These are phyloP conservation scores for Colletotrichum aenigma DNA, from an alignment of 2,329 filamentous ascomycete species.

Conservation along the genomic window DNA sequence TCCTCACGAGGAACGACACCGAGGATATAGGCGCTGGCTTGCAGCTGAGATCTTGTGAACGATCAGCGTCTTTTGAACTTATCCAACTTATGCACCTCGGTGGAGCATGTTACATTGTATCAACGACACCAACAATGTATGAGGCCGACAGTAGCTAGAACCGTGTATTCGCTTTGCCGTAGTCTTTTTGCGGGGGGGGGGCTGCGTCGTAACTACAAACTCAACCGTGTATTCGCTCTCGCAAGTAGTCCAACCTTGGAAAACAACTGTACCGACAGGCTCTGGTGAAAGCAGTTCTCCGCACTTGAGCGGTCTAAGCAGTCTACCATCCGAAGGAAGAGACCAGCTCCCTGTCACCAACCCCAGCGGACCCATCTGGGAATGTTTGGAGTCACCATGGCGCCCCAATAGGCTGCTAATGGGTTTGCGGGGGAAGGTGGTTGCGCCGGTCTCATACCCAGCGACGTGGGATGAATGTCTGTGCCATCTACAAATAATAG, in stretches of 20 bases:
- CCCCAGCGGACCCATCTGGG: neutral
- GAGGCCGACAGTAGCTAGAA: neutral
- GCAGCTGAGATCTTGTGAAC: neutral
- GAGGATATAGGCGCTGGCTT: neutral
- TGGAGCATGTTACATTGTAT: neutral
- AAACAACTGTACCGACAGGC: neutral
- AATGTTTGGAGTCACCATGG: neutral
- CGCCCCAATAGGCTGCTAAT: neutral
- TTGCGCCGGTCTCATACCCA: neutral
- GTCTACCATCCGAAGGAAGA: neutral
- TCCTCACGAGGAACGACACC: neutral
- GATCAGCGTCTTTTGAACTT: neutral
- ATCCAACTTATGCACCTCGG: neutral
- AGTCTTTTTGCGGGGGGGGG: no score
- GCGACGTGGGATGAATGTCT: neutral
- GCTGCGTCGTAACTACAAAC: no score
- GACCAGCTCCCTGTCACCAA: neutral
- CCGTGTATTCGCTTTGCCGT: neutral
- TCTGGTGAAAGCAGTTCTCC: neutral
- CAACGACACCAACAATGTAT: neutral
- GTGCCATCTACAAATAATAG: conserved; percentile 9
- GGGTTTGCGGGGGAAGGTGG: neutral
- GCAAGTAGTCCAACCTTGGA: neutral
- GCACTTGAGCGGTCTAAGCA: neutral
- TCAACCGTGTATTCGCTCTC: neutral